Percentiles rank a stretch among this genome's conserved stretches.
Conservation (phyloP, 768 basidiomycete genomes). For the Piloderma croceum region DNA sequence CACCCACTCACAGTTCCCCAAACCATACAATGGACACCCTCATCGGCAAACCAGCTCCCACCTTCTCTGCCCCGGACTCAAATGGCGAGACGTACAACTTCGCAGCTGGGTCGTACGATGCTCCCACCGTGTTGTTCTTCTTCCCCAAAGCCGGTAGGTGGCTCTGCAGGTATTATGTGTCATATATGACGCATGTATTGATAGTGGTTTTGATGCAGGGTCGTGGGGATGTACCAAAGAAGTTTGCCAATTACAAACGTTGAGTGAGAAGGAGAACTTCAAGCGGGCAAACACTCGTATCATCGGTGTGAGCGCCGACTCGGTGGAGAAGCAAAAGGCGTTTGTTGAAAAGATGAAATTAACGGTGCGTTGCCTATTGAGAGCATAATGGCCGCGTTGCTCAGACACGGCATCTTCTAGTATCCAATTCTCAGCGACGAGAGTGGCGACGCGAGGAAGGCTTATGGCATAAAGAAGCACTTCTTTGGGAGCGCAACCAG, state of each 20-base stretch:
- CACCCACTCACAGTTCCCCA: too few relatives aligned
- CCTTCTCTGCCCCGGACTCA: constrained; percentile 58
- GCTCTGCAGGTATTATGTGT: constrained; percentile 3
- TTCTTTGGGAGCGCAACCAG: constrained; percentile 63
- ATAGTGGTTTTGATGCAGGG: constrained; percentile 41
- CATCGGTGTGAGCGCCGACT: constrained; percentile 70
- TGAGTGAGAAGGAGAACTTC: constrained; percentile 57
- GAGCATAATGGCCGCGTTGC: background rate
- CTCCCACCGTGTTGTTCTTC: constrained; percentile 73
- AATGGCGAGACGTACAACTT: constrained; percentile 58
- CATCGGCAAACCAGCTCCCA: constrained; percentile 60
- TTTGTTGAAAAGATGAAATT: constrained; percentile 71
- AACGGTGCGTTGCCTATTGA: constrained; percentile 27
- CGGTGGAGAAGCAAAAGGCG: constrained; percentile 64
- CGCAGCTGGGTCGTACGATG: constrained; percentile 48
- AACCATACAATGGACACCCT: too few relatives aligned
- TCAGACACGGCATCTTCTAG: constrained; percentile 27
- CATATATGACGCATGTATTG: background rate
- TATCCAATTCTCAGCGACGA: constrained; percentile 77
- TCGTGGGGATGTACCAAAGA: constrained; percentile 77
- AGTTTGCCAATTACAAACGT: constrained; percentile 60
- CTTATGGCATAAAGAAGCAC: constrained; percentile 61
- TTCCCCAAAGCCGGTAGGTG: constrained; percentile 61
- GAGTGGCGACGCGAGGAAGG: constrained; percentile 54
- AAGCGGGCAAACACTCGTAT: constrained; percentile 58